Base-by-base conservation (phyloP, 768 basidiomycete genomes). In the Rhodotorula paludigena region DNA sequence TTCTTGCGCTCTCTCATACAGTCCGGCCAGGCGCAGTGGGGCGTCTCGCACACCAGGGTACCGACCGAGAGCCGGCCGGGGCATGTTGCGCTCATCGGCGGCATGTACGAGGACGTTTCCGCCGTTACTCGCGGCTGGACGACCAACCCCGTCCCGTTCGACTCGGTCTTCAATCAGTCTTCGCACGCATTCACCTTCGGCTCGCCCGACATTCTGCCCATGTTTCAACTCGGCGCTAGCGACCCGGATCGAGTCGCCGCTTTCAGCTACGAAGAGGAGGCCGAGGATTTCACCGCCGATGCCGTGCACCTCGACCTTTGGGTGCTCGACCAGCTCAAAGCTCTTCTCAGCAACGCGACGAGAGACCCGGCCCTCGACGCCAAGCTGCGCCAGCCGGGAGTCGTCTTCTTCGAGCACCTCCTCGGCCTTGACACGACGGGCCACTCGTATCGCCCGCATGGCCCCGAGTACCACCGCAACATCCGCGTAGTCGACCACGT, bases 101-200 rank as follows among this genome's bases (percentile, higher is more conserved):
- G 90, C 5, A 91, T 92, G 89, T 90, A 91, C 75, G 90, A 92
- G 77, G 89, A 92, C 71, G 89, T 89, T 7, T 89, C 87, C 1
- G 89, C 90, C 23, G 89, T 90, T 38, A 90, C 88, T 30, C 89
- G 89, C 82, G 89, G 71, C 0, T 66, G 60, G 67, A 54, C 61
- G 23, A 57, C 61, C 36, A 49, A 70, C 71, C 64, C 82, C 77
- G 81, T 92, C 57, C 85, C 90, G 73, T 92, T 92, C 76, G 90
- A 92, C 77, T 90, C 89, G 2, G 85, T 92, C 21, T 89, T 92
- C 77, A 92, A 92, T 74, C 87, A 86, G 74, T 90, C 89, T 5
- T 83, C 82, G 45, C 80, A 82, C 30, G 89, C 89, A 0, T 92
- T 85, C 75, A 87, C 88, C 2, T 92, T 92, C 66, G 90, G 90